These are phyloP conservation scores for Podospora conica DNA, from an alignment of 495 filamentous ascomycete genomes.

Conservation along the genomic window DNA sequence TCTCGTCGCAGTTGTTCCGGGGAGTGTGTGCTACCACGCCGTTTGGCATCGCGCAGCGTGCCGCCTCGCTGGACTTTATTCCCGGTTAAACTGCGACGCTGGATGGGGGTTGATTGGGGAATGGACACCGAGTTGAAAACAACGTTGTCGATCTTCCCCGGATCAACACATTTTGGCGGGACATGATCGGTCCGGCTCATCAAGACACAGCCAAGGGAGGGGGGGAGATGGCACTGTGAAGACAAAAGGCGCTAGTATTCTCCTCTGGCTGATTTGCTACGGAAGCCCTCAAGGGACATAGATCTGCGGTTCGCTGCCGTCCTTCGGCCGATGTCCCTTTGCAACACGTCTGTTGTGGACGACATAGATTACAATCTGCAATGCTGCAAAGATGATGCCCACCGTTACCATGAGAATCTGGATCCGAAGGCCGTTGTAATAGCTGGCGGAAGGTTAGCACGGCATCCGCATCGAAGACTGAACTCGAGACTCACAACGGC, in stretches of 20 bases:
- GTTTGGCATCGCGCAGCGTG: not conserved
- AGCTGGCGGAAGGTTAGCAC: slow-evolving; percentile 6
- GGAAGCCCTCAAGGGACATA: not conserved
- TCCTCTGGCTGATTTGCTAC: not conserved
- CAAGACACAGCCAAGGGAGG: not conserved
- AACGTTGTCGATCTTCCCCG: not conserved
- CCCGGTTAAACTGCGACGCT: not conserved
- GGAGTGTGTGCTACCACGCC: not conserved
- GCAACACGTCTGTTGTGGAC: not conserved
- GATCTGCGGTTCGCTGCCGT: not conserved
- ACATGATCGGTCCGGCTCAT: not conserved
- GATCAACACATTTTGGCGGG: not conserved
- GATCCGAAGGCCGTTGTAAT: slow-evolving; percentile 20
- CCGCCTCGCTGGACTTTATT: not conserved
- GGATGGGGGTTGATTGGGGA: not conserved
- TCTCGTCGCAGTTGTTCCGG: not conserved
- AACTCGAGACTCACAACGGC: not conserved
- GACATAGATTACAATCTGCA: slow-evolving; percentile 23
- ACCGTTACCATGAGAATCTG: slow-evolving; percentile 23
- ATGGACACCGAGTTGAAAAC: not conserved
- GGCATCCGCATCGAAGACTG: not conserved
- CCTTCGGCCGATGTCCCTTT: not conserved
- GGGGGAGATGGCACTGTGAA: not conserved
- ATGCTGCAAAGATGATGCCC: slow-evolving; percentile 17
- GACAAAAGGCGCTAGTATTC: not conserved